These are phyloP conservation scores for Sporothrix humicola DNA, from an alignment of 2,329 filamentous ascomycete genomes.

Conservation along the genomic window DNA sequence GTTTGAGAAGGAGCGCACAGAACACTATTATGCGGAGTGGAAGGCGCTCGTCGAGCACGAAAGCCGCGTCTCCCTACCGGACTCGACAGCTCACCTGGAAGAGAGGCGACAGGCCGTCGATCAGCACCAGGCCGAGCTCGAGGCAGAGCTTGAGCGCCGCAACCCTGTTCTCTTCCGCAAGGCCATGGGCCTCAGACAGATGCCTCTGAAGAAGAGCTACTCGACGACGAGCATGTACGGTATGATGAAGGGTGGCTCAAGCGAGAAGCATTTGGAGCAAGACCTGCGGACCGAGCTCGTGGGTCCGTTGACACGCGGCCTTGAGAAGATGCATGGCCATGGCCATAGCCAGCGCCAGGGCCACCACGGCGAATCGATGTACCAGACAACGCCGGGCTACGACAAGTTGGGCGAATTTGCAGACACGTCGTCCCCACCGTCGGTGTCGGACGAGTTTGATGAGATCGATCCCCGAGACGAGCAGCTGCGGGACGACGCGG, in stretches of 20 bases:
- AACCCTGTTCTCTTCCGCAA: slow-evolving; percentile 56
- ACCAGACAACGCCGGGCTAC: slow-evolving; percentile 34
- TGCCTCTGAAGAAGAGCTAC: slow-evolving; percentile 15
- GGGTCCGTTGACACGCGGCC: slow-evolving; percentile 42
- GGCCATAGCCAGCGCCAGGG: slow-evolving; percentile 25
- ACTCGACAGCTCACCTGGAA: slow-evolving; percentile 48
- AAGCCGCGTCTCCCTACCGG: slow-evolving; percentile 48
- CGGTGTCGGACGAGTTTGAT: slow-evolving; percentile 43
- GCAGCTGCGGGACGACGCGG: slow-evolving; percentile 56
- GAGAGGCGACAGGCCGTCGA: slow-evolving; percentile 52
- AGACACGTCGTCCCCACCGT: slow-evolving; percentile 29
- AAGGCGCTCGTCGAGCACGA: slow-evolving; percentile 52
- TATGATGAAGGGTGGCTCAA: slow-evolving; percentile 30
- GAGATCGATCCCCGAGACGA: slow-evolving; percentile 54
- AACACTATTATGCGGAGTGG: slow-evolving; percentile 54
- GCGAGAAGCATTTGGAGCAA: slow-evolving; percentile 37
- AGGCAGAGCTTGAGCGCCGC: slow-evolving; percentile 54
- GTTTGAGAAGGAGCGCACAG: slow-evolving; percentile 42
- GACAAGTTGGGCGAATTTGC: slow-evolving; percentile 37
- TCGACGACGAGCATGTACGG: slow-evolving; percentile 18
- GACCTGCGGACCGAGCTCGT: slow-evolving; percentile 42
- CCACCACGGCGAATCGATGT: slow-evolving; percentile 26
- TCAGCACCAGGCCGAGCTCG: slow-evolving; percentile 56
- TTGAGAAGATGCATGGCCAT: slow-evolving; percentile 45
- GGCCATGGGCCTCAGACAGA: slow-evolving; percentile 47